Percentiles rank a stretch among this genome's conserved stretches.
phyloP scores from a whole-genome alignment of 2,329 filamentous ascomycete genomes.

The Stagonosporopsis rhizophila region DNA sequence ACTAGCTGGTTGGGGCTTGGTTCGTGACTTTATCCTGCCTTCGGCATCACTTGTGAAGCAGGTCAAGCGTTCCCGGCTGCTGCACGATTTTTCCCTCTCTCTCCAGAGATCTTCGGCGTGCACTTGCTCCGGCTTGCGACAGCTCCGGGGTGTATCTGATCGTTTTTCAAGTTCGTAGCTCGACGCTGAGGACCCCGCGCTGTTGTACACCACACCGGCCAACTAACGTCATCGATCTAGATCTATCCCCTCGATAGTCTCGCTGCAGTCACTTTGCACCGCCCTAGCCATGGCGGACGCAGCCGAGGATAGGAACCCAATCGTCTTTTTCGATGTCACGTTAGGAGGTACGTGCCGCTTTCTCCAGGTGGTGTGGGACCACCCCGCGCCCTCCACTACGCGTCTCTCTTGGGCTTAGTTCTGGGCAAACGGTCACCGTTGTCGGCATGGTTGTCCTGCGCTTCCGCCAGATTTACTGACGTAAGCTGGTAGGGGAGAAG shows the following conservation, averaged over 20 bases:
- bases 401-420: constrained; percentile 18
- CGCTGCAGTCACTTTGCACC: constrained; percentile 30
- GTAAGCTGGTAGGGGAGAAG: constrained; percentile 42
- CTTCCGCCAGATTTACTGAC: constrained; percentile 28
- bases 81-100: constrained; percentile 22
- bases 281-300: constrained; percentile 46
- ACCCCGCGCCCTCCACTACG: constrained; percentile 17
- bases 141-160: constrained; percentile 11
- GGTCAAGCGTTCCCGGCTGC: constrained; percentile 20
- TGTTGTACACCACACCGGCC: constrained; percentile 12
- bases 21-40: constrained; percentile 13
- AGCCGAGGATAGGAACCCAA: constrained; percentile 51
- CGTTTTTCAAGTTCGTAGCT: neutral
- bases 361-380: constrained; percentile 20
- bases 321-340: constrained; percentile 79
- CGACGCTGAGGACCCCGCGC: constrained; percentile 13
- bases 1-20: constrained; percentile 4
- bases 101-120: constrained; percentile 23
- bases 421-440: constrained; percentile 6
- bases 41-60: constrained; percentile 18
- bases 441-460: constrained; percentile 7
- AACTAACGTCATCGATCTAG: constrained; percentile 32
- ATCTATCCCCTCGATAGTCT: constrained; percentile 14
- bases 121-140: constrained; percentile 16
- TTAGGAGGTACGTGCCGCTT: constrained; percentile 68